Conservation (phyloP, 2,329 filamentous ascomycete species). For the Corinectria fuckeliana region DNA sequence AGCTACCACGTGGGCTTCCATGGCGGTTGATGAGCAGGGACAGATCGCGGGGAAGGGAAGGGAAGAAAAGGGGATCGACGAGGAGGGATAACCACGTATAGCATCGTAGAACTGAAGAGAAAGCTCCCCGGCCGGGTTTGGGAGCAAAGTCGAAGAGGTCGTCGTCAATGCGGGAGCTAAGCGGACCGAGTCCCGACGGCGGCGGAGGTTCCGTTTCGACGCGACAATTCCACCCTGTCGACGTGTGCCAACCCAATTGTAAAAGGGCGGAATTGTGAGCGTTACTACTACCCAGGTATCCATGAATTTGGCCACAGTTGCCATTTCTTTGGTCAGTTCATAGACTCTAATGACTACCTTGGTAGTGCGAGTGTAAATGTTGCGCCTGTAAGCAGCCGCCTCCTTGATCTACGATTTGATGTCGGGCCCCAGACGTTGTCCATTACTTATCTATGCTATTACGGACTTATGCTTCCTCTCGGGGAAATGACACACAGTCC, state of each 20-base stretch:
- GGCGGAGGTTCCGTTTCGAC: conserved; percentile 11
- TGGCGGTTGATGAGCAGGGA: not conserved
- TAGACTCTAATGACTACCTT: not conserved
- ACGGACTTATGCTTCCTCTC: not conserved
- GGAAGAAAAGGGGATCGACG: not conserved
- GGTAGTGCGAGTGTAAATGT: too few species aligned
- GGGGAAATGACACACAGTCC: not conserved
- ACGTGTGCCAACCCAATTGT: not conserved
- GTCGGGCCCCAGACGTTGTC: not conserved
- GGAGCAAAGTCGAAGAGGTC: not conserved
- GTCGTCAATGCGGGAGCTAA: not conserved
- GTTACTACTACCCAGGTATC: not conserved
- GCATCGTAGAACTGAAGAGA: not conserved
- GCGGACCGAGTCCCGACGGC: conserved; percentile 4
- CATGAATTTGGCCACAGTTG: too few species aligned
- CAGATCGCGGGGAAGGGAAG: conserved; percentile 3
- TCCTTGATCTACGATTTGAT: not conserved
- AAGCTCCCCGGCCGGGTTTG: not conserved
- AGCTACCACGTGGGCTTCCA: not conserved
- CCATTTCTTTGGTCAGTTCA: too few species aligned
- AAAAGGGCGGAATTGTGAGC: not conserved
- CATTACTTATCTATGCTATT: too few species aligned
- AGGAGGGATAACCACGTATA: not conserved
- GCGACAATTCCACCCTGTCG: conserved; percentile 6
- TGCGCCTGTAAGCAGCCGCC: too few species aligned